Evolutionary conservation across 441 rosid species (phyloP), one percentile per base, ranked within the genome.

Genomic region (Populus hybrid): DNA sequence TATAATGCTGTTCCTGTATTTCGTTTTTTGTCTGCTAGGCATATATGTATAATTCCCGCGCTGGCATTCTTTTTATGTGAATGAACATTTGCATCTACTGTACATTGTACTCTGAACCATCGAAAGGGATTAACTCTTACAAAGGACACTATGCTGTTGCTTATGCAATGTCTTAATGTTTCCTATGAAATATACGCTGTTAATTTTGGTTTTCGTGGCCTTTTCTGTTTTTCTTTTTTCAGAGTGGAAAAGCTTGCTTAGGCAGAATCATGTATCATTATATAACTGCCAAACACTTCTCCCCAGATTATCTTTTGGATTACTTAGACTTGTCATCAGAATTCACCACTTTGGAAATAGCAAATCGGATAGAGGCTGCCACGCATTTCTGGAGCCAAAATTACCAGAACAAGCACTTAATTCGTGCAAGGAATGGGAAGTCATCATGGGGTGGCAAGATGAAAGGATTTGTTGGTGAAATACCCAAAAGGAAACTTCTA

Each of bases 391-490:
- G 99, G 97, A 89, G 84, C 85, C 88, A 85, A 85, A 93, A 87
- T 81, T 86, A 85, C 78, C 81, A 83, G 69, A 85, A 78, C 75
- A 91, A 73, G 69, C 84, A 77, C 50, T 70, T 59, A 20, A 88
- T 76, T 77, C 89, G 77, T 28, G 64, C 28, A 69, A 92, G 86
- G 77, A 77, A 35, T 34, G 85, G 77, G 87, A 89, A 78, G 46
- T 82, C 91, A 53, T 77, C 95, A 53, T 93, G 99, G 99, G 83
- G 95, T 50, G 97, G 93, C 80, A 93, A 88, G 85, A 92, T 93
- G 34, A 92, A 90, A 83, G 93, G 91, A 53, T 89, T 91, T 36
- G 96, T 89, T 73, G 82, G 86, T n/a, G 94, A 88, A 81, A 57
- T 68, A n/a, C 89, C 83, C 35, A 92, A 85, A 84, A 90, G 83